Evolutionary conservation across 306 rosid species (phyloP), one percentile per base, ranked within the genome.

Genomic region (Medicago ruthenica): DNA sequence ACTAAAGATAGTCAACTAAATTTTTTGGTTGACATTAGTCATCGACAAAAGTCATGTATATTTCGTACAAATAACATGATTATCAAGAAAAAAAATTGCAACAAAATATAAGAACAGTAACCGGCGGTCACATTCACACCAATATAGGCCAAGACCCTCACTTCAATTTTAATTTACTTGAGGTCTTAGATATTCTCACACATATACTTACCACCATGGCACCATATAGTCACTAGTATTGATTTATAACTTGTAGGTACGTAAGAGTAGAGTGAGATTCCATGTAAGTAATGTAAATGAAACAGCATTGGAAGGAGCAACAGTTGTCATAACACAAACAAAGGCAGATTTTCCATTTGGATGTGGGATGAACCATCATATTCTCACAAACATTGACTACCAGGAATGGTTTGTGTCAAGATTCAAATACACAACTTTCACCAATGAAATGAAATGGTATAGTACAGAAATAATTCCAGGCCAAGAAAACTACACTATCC

Each of bases 391-490:
- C 81, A 17, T 54, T 4, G 83, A 82, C 1, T 89, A 91, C 81
- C 91, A 85, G 65, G 70, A 41, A 0, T 89, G 92, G 97, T 91
- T 91, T 72, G 44, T 63, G n/a, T 70, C 85, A 36, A 89, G 95
- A 78, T 91, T 91, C 78, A 82, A 75, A 64, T 79, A 27, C 45
- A 82, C 97, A 47, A 89, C 91, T 48, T 91, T 89, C 87, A 89
- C 95, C 66, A 91, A 91, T 44, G 86, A 76, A 75, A 91, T 91
- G 97, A 91, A 91, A 76, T 91, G 97, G 97, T 91, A 91, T 16
- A 83, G 90, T 71, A 91, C 85, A 13, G 95, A 89, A 83, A 73
- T 4, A 62, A 54, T 9, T 45, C 75, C 50, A 75, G 92, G 95
- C 41, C 67, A 71, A 53, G 97, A 89, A 68, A 89, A 89, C 87